phyloP scores from a whole-genome alignment of 208 protist species.

The Leishmania guyanensis region DNA sequence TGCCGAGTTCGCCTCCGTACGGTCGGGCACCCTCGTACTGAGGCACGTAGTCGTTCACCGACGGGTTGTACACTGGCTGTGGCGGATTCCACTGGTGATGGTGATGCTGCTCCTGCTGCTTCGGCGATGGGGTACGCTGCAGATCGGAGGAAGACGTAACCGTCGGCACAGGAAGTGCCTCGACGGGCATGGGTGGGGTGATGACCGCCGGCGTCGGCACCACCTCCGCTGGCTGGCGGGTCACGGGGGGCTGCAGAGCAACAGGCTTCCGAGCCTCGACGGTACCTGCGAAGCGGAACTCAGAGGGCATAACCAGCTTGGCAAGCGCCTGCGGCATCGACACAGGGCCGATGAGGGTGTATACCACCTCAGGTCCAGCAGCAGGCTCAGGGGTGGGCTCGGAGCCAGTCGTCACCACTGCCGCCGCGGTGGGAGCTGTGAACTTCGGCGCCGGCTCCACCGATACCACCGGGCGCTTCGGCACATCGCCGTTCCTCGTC shows the following conservation, averaged over 20 bases:
- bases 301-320: conserved; percentile 19
- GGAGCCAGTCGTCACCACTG: neutral
- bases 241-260: neutral
- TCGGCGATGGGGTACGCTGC: neutral
- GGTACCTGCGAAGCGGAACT: conserved; percentile 29
- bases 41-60: conserved; percentile 16
- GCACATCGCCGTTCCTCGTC: neutral
- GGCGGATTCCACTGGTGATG: neutral
- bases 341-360: conserved; percentile 37
- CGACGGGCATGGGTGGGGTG: conserved; percentile 9
- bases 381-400: conserved; percentile 7
- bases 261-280: conserved; percentile 9
- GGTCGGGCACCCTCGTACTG: conserved; percentile 7
- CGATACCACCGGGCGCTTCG: conserved; percentile 7
- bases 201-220: conserved; percentile 5
- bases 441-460: conserved; percentile 9
- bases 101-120: neutral
- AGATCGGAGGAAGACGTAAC: conserved; percentile 32
- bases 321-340: conserved; percentile 49
- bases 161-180: conserved; percentile 3
- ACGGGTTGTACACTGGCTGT: conserved; percentile 6
- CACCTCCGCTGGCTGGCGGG: conserved; percentile 9
- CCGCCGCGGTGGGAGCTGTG: neutral
- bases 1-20: conserved; percentile 37
- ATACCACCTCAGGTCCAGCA: conserved; percentile 9